phyloP scores from a whole-genome alignment of 2,329 filamentous ascomycete species.

The Furcasterigmium furcatum region DNA sequence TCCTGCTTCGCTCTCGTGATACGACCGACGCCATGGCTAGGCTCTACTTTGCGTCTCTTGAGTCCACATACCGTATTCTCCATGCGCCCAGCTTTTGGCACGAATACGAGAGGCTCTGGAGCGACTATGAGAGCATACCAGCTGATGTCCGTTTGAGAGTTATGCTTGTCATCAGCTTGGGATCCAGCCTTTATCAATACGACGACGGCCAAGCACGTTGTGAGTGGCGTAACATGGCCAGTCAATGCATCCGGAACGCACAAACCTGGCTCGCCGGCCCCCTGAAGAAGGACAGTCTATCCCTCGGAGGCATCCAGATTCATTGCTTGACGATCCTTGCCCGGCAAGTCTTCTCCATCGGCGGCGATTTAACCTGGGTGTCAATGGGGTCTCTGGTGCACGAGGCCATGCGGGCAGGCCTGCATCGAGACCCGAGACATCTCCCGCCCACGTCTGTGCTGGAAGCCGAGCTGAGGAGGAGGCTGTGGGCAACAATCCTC shows the following conservation, averaged over 20 bases:
- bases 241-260: constrained; percentile 36
- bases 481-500: not conserved
- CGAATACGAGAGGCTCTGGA: constrained; percentile 47
- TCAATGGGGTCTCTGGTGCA: constrained; percentile 36
- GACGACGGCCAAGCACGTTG: constrained; percentile 17
- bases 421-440: constrained; percentile 38
- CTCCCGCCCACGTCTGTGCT: constrained; percentile 29
- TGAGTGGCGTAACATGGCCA: constrained; percentile 18
- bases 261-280: constrained; percentile 37
- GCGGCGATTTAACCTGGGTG: constrained; percentile 37
- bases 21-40: constrained; percentile 34
- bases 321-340: constrained; percentile 33
- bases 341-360: constrained; percentile 36
- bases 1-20: constrained; percentile 22
- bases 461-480: constrained; percentile 34
- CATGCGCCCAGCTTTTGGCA: constrained; percentile 49
- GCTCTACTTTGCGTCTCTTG: constrained; percentile 47
- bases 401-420: constrained; percentile 39
- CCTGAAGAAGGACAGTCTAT: constrained; percentile 26
- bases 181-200: constrained; percentile 27
- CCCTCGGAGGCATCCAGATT: constrained; percentile 31
- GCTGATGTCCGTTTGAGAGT: constrained; percentile 26
- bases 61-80: constrained; percentile 47
- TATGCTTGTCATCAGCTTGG: constrained; percentile 35
- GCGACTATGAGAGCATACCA: constrained; percentile 19